Evolutionary conservation across 2,329 filamentous ascomycete genomes (phyloP).

Genomic region (Zasmidium citrigriseum): DNA sequence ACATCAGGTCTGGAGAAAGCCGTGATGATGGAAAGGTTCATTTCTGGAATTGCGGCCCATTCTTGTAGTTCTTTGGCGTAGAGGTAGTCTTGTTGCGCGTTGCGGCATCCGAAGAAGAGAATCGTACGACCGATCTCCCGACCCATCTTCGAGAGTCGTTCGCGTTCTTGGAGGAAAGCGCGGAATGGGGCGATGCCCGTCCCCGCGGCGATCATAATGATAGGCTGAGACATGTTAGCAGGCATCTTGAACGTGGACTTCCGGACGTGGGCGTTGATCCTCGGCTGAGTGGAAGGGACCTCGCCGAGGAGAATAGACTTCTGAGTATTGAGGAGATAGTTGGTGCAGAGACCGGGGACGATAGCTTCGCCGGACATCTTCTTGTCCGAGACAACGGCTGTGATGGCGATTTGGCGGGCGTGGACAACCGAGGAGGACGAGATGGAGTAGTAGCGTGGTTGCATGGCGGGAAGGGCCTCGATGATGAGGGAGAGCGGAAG

Average conservation of each 20-base stretch:
- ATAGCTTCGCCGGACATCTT: constrained; percentile 24
- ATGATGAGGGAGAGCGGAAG: constrained; percentile 56
- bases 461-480: constrained; percentile 27
- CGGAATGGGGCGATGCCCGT: constrained; percentile 54
- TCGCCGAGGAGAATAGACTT: constrained; percentile 38
- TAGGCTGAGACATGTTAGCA: constrained; percentile 42
- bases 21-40: constrained; percentile 30
- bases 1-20: constrained; percentile 36
- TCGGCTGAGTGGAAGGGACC: constrained; percentile 24
- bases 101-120: constrained; percentile 34
- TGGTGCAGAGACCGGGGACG: constrained; percentile 19
- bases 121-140: constrained; percentile 25
- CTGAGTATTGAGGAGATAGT: constrained; percentile 36
- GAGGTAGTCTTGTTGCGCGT: constrained; percentile 33
- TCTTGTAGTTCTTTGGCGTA: constrained; percentile 25
- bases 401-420: constrained; percentile 46
- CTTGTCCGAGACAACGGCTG: constrained; percentile 59
- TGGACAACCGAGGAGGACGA: constrained; percentile 33
- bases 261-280: constrained; percentile 40
- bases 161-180: constrained; percentile 46
- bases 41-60: constrained; percentile 23
- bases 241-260: constrained; percentile 45
- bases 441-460: constrained; percentile 30
- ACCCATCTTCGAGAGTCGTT: constrained; percentile 36
- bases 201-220: constrained; percentile 56